Percentiles rank a stretch among this genome's conserved stretches.
Conservation (phyloP, 1,139 yeast genomes). For the Hyphopichia wangnamkhiaoensis region DNA sequence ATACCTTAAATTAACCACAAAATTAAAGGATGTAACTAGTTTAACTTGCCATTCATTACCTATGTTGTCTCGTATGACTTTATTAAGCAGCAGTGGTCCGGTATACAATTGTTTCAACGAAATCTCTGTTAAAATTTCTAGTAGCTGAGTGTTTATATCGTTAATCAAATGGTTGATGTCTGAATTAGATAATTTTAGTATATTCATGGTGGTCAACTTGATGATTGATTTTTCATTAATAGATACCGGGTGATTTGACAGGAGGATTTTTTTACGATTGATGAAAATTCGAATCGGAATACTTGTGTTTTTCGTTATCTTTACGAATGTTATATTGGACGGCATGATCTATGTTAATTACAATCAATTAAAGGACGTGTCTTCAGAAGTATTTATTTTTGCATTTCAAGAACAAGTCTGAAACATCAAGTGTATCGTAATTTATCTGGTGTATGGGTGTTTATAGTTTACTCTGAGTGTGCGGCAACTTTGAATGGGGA, state of each 20-base stretch:
- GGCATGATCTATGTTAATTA: slow-evolving; percentile 3
- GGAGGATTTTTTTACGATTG: slow-evolving; percentile 13
- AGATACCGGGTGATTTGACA: slow-evolving; percentile 11
- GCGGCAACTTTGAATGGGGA: too few species aligned
- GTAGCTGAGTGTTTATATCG: slow-evolving; percentile 9
- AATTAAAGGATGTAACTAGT: slow-evolving; percentile 9
- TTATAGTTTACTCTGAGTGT: neutral
- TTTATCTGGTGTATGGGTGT: slow-evolving; percentile 1
- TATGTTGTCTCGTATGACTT: neutral
- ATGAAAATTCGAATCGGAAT: slow-evolving; percentile 15
- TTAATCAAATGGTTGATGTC: slow-evolving; percentile 14
- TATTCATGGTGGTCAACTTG: slow-evolving; percentile 14
- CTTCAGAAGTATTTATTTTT: too few species aligned
- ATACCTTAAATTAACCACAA: slow-evolving; percentile 10
- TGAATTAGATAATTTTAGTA: slow-evolving; percentile 14
- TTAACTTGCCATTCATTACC: slow-evolving; percentile 12
- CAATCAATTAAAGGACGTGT: too few species aligned
- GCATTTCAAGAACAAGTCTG: too few species aligned
- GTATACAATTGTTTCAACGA: slow-evolving; percentile 8
- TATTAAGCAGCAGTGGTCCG: neutral
- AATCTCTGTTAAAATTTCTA: slow-evolving; percentile 6
- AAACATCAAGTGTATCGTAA: neutral
- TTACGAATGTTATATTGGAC: slow-evolving; percentile 11
- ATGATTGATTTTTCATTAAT: slow-evolving; percentile 17
- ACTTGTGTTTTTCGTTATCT: slow-evolving; percentile 8